Conservation (phyloP, 306 rosid species). For the Morella rubra region DNA sequence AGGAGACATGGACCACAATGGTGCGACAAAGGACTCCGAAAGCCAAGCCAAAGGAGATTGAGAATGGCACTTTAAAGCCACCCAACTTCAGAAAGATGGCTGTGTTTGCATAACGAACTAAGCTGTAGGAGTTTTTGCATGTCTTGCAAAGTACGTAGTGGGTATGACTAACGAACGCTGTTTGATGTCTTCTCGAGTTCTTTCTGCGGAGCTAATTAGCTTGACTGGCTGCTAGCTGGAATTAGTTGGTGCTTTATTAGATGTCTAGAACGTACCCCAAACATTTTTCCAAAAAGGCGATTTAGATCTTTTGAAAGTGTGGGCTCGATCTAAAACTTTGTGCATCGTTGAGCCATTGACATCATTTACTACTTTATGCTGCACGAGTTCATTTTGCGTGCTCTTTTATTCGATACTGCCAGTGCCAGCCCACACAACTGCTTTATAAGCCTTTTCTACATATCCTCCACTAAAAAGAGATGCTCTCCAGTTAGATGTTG, state of each 20-base stretch:
- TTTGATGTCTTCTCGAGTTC: no score
- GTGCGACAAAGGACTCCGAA: background rate
- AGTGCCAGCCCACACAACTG: background rate
- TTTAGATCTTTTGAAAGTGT: background rate
- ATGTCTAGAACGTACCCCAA: background rate
- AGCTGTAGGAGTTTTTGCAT: no score
- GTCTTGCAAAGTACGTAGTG: no score
- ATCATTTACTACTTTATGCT: slow-evolving; percentile 48
- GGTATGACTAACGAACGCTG: no score
- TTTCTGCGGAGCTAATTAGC: no score
- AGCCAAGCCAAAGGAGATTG: background rate
- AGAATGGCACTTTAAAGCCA: background rate
- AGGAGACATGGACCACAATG: background rate
- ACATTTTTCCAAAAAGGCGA: background rate
- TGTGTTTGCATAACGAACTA: no score
- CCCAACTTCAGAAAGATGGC: no score
- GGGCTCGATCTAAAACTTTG: background rate
- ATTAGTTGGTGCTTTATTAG: no score
- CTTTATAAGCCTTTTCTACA: slow-evolving; percentile 31
- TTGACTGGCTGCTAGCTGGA: no score
- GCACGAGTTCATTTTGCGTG: slow-evolving; percentile 27
- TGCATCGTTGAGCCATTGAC: slow-evolving; percentile 27
- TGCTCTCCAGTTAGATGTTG: slow-evolving; percentile 43
- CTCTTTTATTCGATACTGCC: slow-evolving; percentile 18
- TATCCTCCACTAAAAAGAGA: slow-evolving; percentile 31